Percentiles rank a stretch among this genome's conserved stretches.
Conservation (phyloP, 352 stramenopile genomes). For the Thalassiosira oceanica region DNA sequence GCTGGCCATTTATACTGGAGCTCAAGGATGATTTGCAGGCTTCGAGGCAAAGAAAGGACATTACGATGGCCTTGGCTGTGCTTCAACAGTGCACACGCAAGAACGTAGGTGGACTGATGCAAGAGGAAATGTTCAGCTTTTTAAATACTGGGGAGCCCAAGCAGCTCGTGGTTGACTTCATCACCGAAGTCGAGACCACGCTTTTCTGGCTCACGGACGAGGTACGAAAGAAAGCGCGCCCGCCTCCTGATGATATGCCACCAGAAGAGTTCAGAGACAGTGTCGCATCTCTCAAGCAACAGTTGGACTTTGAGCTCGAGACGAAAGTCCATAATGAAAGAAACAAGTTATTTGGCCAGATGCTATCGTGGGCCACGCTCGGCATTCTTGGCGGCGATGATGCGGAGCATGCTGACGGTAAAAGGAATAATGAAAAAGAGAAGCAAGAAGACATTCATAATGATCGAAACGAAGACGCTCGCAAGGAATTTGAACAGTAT, state of each 20-base stretch:
- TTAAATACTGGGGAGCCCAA: conserved; percentile 80
- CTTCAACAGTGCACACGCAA: conserved; percentile 81
- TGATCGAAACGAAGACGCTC: conserved; percentile 1
- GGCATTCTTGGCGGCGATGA: conserved; percentile 15
- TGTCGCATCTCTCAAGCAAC: conserved; percentile 4
- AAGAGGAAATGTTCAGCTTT: conserved; percentile 75
- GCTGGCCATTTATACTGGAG: conserved; percentile 77
- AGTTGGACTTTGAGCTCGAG: conserved; percentile 21
- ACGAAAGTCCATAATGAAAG: conserved; percentile 24
- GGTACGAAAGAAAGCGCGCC: conserved; percentile 9
- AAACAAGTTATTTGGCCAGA: conserved; percentile 15
- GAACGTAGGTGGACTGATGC: conserved; percentile 84
- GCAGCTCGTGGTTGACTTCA: conserved; percentile 71
- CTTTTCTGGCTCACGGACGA: conserved; percentile 72
- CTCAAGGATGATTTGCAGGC: conserved; percentile 65
- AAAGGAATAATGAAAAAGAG: not conserved
- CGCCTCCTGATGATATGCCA: not conserved
- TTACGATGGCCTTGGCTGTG: conserved; percentile 61
- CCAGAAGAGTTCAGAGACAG: conserved; percentile 1
- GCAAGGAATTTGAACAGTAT: conserved; percentile 21
- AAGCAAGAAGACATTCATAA: conserved; percentile 12
- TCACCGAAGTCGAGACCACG: conserved; percentile 70
- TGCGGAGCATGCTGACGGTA: not conserved
- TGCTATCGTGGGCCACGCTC: conserved; percentile 34
- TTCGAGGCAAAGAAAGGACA: conserved; percentile 54